Evolutionary conservation across 768 basidiomycete species (phyloP).

Genomic region (Sutorius australiensis): DNA sequence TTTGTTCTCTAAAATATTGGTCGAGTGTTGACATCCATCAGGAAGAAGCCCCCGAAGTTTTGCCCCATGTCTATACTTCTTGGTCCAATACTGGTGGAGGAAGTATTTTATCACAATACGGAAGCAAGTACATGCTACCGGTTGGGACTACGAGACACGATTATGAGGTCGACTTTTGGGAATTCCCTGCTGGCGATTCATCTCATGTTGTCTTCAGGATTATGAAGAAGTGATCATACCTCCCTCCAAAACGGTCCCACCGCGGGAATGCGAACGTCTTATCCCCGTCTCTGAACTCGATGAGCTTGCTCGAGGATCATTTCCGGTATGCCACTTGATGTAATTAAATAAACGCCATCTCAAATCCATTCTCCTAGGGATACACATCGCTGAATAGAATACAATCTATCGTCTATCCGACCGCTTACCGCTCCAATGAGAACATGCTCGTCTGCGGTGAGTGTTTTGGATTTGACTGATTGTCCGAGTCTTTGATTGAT

Average conservation of each 20-base stretch:
- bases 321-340: constrained; percentile 55
- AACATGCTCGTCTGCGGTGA: constrained; percentile 74
- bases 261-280: constrained; percentile 64
- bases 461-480: background rate
- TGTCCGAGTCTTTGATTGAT: background rate
- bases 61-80: constrained; percentile 90
- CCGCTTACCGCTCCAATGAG: constrained; percentile 93
- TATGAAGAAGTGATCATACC: constrained; percentile 91
- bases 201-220: constrained; percentile 44
- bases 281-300: constrained; percentile 73
- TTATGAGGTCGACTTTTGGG: constrained; percentile 51
- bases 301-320: constrained; percentile 72
- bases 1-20: background rate
- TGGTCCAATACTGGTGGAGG: constrained; percentile 54
- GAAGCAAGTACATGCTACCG: constrained; percentile 78
- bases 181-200: background rate
- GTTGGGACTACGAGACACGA: constrained; percentile 70
- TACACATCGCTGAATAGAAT: constrained; percentile 88
- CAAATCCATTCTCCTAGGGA: constrained; percentile 45
- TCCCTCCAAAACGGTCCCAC: constrained; percentile 75
- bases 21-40: constrained; percentile 26
- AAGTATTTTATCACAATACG: constrained; percentile 59
- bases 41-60: constrained; percentile 54
- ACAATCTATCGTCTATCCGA: constrained; percentile 91
- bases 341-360: background rate